These are phyloP conservation scores for Sugiyamaella novakii DNA, from an alignment of 1,139 yeast genomes.

Conservation along the genomic window DNA sequence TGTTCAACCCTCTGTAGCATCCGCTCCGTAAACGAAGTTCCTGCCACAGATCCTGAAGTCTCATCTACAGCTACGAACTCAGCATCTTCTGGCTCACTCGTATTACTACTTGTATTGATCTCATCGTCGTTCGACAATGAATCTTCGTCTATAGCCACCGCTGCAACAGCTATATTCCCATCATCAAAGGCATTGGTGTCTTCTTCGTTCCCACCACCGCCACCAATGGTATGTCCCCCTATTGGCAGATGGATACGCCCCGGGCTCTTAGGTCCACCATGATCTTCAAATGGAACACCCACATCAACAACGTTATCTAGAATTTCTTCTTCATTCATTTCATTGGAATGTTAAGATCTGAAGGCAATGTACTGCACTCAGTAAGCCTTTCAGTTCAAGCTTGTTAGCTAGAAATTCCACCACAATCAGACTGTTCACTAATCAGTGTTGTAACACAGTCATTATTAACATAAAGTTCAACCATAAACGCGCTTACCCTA, in stretches of 20 bases:
- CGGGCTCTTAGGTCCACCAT: background rate
- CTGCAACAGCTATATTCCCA: slow-evolving; percentile 23
- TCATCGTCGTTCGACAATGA: slow-evolving; percentile 12
- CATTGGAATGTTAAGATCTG: background rate
- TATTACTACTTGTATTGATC: slow-evolving; percentile 16
- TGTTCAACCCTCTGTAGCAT: slow-evolving; percentile 31
- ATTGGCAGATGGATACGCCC: background rate
- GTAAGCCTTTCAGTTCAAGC: no score
- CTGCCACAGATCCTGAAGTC: slow-evolving; percentile 25
- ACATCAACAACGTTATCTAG: slow-evolving; percentile 13
- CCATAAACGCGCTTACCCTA: no score
- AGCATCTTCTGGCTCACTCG: slow-evolving; percentile 19
- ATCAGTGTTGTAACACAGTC: no score
- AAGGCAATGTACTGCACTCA: no score
- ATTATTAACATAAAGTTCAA: no score
- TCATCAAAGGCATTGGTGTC: slow-evolving; percentile 16
- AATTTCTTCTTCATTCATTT: slow-evolving; percentile 16
- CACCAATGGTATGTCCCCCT: background rate
- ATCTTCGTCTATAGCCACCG: slow-evolving; percentile 9
- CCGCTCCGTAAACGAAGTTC: slow-evolving; percentile 29
- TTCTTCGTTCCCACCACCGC: background rate
- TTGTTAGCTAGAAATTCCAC: no score
- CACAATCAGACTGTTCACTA: no score
- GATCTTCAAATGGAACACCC: slow-evolving; percentile 10
- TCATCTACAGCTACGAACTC: slow-evolving; percentile 34